Base-by-base conservation (phyloP, 2,329 filamentous ascomycete species). In the Parafenestella ontariensis region DNA sequence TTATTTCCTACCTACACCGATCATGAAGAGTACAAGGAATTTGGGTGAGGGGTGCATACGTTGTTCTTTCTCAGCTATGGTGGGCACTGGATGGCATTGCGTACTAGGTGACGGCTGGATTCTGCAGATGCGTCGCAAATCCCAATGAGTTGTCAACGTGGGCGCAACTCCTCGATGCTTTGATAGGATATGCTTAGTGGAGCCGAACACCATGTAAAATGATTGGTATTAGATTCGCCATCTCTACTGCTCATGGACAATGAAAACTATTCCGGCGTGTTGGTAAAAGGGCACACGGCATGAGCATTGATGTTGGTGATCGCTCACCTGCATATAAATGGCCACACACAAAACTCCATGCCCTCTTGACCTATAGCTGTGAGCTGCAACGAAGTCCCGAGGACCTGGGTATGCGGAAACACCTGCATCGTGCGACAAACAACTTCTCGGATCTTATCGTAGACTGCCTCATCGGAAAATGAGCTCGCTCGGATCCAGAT, bases 341-440 rank as follows among this genome's bases (percentile, higher is more conserved):
- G 50, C 44, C 43, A 29, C 46, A 42, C 39, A 43, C 39, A 39
- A 40, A 49, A 39, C 15, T 39, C 20, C 10, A 21, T 39, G 10
- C 13, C 20, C 23, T 42, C 10, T 26, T 17, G 40, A 26, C n/a
- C 17, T n/a, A 18, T 23, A 5, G 40, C 23, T 36, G 52, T 49
- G 46, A 20, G 43, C 54, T 47, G 41, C 48, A 49, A 50, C 49
- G 49, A 45, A 50, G 40, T 50, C 44, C 45, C 44, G 44, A 54
- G 24, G 26, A 47, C 29, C 20, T 29, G 26, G 41, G 23, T 17
- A 31, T 7, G 15, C 29, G 44, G 49, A 41, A 57, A 40, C 61
- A 60, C 62, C 59, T 65, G 58, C 61, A 63, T 65, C 54, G 65
- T 65, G 58, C 62, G 18, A 64, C 61, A 26, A 56, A 28, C 45